Evolutionary conservation across 2,329 filamentous ascomycete genomes (phyloP), one percentile per base, ranked within the genome.

Genomic region (Sporothrix dimorphospora): DNA sequence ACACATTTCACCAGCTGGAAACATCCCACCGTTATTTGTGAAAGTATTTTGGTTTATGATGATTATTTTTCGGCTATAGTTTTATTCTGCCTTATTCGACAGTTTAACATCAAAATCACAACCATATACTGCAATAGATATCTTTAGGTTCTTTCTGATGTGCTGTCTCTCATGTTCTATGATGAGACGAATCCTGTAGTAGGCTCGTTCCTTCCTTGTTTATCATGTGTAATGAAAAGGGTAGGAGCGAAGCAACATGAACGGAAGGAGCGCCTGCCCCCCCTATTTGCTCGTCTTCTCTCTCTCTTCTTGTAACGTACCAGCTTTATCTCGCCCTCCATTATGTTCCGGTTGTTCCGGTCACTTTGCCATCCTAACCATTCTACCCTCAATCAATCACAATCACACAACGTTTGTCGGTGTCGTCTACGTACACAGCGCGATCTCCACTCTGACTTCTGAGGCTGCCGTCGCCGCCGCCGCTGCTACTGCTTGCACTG

Each of bases 361-460:
- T 63, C 57, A 5, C 57, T n/a, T 63, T 57, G 12, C 27, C 53
- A 16, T 34, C 8, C 27, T 27, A 9, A 1, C 27, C 8, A 51
- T 21, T 51, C 47, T n/a, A 47, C 49, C 24, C 19, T 61, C 34
- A 61, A 21, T 63, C 57, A 42, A 63, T 63, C 11, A 63, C 34
- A 42, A 42, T 42, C 9, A 63, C 34, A n/a, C 16, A 40, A 11
- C 34, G 57, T 34, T 61, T 19, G 3, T 19, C n/a, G 34, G 38
- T 9, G 11, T 42, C 34, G 38, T 63, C 5, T 4, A 61, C n/a
- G 34, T 21, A 61, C 8, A 40, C 34, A 5, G 5, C 57, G 11
- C n/a, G 7, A 5, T 61, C 57, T 34, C 27, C 11, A 12, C 9
- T 3, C 21, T 12, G 49, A 12, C 49, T 21, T 53, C 12, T 34